A percentile compares a stretch with the other conserved stretches of the same genome.
Conservation (phyloP, 176 grass and related monocot species). For the Raddia distichophylla region DNA sequence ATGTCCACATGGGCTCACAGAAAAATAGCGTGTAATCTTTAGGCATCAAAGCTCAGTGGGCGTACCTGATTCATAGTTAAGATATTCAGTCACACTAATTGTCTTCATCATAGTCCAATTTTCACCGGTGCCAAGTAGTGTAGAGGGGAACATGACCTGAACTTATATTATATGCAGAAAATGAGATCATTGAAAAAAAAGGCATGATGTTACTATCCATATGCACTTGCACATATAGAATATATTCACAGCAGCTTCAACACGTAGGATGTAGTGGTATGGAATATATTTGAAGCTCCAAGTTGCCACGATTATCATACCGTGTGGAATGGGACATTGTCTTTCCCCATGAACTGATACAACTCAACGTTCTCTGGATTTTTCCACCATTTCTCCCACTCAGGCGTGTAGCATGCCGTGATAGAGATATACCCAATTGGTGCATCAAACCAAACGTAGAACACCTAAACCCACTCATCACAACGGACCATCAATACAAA, state of each 20-base stretch:
- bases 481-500: background rate
- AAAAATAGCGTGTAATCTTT: background rate
- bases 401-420: constrained; percentile 69
- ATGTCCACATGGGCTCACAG: background rate
- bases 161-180: constrained; percentile 1
- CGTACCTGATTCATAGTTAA: constrained; percentile 84
- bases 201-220: background rate
- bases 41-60: background rate
- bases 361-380: constrained; percentile 84
- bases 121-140: constrained; percentile 77
- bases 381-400: constrained; percentile 98
- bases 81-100: constrained; percentile 85
- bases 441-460: constrained; percentile 89
- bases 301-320: constrained; percentile 49
- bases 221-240: constrained; percentile 20
- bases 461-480: constrained; percentile 49
- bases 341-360: constrained; percentile 96
- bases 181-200: background rate
- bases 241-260: background rate
- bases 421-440: constrained; percentile 93
- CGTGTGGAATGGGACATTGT: constrained; percentile 87
- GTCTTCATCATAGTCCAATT: constrained; percentile 84
- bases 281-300: background rate
- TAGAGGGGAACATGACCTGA: constrained; percentile 86
- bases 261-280: background rate